Percentiles rank a stretch among this genome's conserved stretches.
These are phyloP conservation scores for Phanerochaete sordida DNA, from an alignment of 768 basidiomycete species.

Conservation along the genomic window DNA sequence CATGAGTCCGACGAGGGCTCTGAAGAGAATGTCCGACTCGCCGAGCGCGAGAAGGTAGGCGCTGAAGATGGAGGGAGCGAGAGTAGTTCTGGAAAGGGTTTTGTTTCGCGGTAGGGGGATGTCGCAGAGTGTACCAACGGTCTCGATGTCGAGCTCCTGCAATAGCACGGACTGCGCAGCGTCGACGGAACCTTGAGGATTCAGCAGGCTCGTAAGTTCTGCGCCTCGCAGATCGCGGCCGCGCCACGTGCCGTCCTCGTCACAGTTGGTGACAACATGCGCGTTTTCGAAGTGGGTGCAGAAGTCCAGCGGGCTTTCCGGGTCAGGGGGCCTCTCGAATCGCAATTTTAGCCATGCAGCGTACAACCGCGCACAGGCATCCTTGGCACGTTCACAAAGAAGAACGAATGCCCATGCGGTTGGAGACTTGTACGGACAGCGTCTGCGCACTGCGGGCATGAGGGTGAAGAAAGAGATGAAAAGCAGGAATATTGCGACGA, in stretches of 20 bases:
- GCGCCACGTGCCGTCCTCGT: neutral
- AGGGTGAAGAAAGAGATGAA: neutral
- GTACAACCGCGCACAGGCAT: neutral
- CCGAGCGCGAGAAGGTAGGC: neutral
- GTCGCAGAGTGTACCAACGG: neutral
- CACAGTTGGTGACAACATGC: neutral
- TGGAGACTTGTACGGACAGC: conserved; percentile 4
- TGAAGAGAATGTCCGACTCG: neutral
- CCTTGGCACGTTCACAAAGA: neutral
- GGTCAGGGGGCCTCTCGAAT: neutral
- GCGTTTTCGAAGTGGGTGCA: neutral
- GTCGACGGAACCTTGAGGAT: neutral
- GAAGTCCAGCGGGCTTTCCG: too few relatives aligned
- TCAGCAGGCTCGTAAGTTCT: neutral
- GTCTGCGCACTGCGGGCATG: neutral
- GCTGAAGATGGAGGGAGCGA: neutral
- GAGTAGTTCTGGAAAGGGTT: neutral
- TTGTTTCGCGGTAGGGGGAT: neutral
- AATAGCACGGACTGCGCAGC: neutral
- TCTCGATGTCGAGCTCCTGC: neutral
- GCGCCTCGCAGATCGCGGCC: neutral
- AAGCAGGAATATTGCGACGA: neutral
- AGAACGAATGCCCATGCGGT: conserved; percentile 1
- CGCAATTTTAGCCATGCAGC: neutral
- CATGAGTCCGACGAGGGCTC: neutral